phyloP scores from a whole-genome alignment of 139 green algal genomes.

The Diplosphaera chodatii region DNA sequence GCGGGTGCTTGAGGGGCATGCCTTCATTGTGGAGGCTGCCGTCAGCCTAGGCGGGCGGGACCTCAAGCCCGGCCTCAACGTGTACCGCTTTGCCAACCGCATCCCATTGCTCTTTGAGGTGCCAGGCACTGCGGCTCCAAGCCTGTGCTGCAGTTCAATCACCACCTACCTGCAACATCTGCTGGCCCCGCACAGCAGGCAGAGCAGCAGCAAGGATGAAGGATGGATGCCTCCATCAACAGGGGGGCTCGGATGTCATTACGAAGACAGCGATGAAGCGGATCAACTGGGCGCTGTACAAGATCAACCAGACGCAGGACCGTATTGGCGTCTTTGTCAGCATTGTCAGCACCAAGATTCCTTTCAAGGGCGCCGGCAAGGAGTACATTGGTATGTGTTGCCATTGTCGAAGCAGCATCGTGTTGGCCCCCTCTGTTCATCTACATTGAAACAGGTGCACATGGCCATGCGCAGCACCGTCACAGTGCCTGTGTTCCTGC shows the following conservation, averaged over 20 bases:
- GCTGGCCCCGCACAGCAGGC: too few species aligned
- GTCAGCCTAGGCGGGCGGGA: constrained; percentile 81
- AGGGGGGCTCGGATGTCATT: constrained; percentile 82
- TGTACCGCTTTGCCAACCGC: constrained; percentile 93
- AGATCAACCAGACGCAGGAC: constrained; percentile 90
- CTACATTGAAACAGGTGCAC: too few species aligned
- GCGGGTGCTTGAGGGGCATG: constrained; percentile 86
- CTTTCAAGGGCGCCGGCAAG: constrained; percentile 97
- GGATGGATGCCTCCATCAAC: too few species aligned
- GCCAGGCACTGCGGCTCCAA: too few species aligned
- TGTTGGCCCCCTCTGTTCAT: too few species aligned
- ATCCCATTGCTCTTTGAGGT: constrained; percentile 96
- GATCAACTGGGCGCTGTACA: constrained; percentile 93
- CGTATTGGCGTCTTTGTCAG: constrained; percentile 95
- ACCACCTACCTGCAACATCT: too few species aligned
- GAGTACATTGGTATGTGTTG: constrained; percentile 97
- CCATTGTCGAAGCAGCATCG: too few species aligned
- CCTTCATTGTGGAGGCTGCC: constrained; percentile 92
- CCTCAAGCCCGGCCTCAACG: constrained; percentile 86
- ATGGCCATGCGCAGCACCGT: too few species aligned
- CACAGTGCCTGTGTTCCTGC: too few species aligned
- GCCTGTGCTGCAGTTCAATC: too few species aligned
- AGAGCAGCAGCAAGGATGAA: too few species aligned
- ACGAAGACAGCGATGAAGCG: constrained; percentile 84
- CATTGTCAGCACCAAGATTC: constrained; percentile 97